Conservation (phyloP, 2,329 filamentous ascomycete species). For the Talaromyces albobiverticillius region DNA sequence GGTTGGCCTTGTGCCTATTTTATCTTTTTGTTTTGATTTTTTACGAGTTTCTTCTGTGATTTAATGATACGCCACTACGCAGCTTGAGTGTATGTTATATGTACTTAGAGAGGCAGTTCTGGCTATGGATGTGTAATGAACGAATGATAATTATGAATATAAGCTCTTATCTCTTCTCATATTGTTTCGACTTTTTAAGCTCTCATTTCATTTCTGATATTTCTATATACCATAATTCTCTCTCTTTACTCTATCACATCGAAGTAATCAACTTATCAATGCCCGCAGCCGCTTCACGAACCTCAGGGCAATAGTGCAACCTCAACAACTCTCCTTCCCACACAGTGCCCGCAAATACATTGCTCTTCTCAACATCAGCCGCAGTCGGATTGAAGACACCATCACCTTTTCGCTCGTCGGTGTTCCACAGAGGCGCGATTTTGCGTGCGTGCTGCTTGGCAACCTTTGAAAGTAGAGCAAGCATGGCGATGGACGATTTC, state of each 20-base stretch:
- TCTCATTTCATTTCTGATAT: too few relatives aligned
- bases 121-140: slow-evolving; percentile 13
- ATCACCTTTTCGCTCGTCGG: slow-evolving; percentile 88
- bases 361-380: slow-evolving; percentile 75
- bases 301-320: slow-evolving; percentile 80
- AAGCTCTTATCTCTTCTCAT: neutral
- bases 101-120: slow-evolving; percentile 7
- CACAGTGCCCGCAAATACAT: slow-evolving; percentile 83
- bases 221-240: too few relatives aligned
- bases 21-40: slow-evolving; percentile 7
- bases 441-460: slow-evolving; percentile 78
- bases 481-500: slow-evolving; percentile 77
- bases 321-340: slow-evolving; percentile 91
- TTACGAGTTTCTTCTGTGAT: slow-evolving; percentile 16
- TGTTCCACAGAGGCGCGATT: slow-evolving; percentile 85
- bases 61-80: slow-evolving; percentile 7
- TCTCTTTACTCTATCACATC: neutral
- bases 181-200: neutral
- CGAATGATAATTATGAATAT: slow-evolving; percentile 15
- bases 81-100: slow-evolving; percentile 11
- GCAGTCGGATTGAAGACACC: slow-evolving; percentile 75
- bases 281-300: slow-evolving; percentile 69
- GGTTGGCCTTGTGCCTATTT: slow-evolving; percentile 1
- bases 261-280: slow-evolving; percentile 58
- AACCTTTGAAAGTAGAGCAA: slow-evolving; percentile 75